Evolutionary conservation across 2,329 filamentous ascomycete species (phyloP), one percentile per base, ranked within the genome.

Genomic region (Blumeriella jaapii): DNA sequence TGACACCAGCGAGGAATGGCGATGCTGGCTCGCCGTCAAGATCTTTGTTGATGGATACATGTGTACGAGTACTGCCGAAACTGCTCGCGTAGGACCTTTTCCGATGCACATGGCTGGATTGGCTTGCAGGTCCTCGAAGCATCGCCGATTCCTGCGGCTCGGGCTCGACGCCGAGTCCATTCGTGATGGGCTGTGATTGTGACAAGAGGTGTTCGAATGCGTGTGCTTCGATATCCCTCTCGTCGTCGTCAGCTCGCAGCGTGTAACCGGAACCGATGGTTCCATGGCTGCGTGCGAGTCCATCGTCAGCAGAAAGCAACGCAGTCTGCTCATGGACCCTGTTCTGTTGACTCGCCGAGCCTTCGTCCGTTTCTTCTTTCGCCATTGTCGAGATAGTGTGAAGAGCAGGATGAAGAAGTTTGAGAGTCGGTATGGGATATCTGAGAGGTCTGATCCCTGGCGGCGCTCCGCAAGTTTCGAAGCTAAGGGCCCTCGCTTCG

Each of bases 1-100:
- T 56, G 6, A 68, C 61, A 41, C 64, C 62, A 42, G 61, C 61
- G 42, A 64, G 61, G 26, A 47, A 57, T 0, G 53, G 53, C 20
- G 34, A 49, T 40, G 50, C 47, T 26, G 31, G 39, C 29, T 47
- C 43, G 5, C 41, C 36, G 11, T 39, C 34, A 5, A 42, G 37
- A 11, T 45, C 44, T 29, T 47, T 42, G 10, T 42, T 20, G 12
- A 41, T 38, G 28, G 40, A 28, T 31, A 44, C 42, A 5, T 11
- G 20, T n/a, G n/a, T n/a, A n/a, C 43, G 25, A 9, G 39, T 31
- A 23, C 41, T 51, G 6, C 43, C 40, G 12, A 44, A 38, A 2
- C 40, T 47, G 20, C 38, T 45, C 6, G 42, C 34, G 9, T 42
- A 38, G 4, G 48, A 48, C 29, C 43, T 51, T 25, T 48, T 48